phyloP scores from a whole-genome alignment of 306 rosid genomes.

The Amphicarpaea edgeworthii region DNA sequence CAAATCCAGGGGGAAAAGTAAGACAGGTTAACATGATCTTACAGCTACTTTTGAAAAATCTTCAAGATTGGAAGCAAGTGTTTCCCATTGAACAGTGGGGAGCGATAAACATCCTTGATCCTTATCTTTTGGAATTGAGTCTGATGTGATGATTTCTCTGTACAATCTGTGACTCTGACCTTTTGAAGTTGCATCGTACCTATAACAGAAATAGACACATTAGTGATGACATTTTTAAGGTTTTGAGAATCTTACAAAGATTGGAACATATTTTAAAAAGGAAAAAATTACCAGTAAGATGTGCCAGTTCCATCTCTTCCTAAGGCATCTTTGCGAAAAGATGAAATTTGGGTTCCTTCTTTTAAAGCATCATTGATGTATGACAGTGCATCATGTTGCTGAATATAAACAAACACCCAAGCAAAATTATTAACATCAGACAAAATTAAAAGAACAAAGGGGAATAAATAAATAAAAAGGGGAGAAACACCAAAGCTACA shows the following conservation, averaged over 20 bases:
- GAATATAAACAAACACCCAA: conserved; percentile 47
- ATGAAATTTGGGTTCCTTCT: conserved; percentile 71
- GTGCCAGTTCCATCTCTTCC: conserved; percentile 70
- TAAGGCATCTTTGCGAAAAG: conserved; percentile 70
- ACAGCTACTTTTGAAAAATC: conserved; percentile 75
- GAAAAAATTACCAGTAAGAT: conserved; percentile 69
- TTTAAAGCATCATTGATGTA: conserved; percentile 75
- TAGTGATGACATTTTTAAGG: conserved; percentile 23
- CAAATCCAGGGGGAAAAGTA: conserved; percentile 1
- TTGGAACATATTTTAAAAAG: not conserved
- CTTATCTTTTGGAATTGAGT: conserved; percentile 52
- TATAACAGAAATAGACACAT: conserved; percentile 49
- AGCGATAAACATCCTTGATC: conserved; percentile 48
- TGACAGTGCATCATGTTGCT: conserved; percentile 81
- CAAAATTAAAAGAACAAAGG: conserved; percentile 24
- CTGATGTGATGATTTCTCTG: conserved; percentile 57
- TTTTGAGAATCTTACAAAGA: conserved; percentile 10
- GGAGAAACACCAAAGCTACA: not conserved
- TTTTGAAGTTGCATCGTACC: conserved; percentile 82
- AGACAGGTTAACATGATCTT: conserved; percentile 46
- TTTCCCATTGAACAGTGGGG: conserved; percentile 77
- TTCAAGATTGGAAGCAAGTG: conserved; percentile 75
- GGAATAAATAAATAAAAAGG: not conserved
- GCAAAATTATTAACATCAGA: not conserved
- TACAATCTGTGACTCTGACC: conserved; percentile 52